These are phyloP conservation scores for Hymenoscyphus linearis DNA, from an alignment of 2,329 filamentous ascomycete genomes.

Conservation along the genomic window DNA sequence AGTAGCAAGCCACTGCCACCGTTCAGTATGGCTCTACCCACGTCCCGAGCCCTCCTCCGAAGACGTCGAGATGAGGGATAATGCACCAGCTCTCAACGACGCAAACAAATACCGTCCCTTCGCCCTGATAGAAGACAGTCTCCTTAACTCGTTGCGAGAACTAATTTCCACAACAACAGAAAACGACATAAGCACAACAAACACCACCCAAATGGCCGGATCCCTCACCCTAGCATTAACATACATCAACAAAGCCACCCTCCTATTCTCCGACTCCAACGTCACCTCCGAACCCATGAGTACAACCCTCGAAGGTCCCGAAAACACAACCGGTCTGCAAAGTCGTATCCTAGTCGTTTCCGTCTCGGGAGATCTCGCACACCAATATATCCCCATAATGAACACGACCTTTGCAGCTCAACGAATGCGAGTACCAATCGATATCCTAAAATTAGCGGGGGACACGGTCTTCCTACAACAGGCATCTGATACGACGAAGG, in stretches of 20 bases:
- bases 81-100: conserved; percentile 28
- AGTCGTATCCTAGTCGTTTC: conserved; percentile 85
- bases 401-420: conserved; percentile 96
- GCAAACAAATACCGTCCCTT: conserved; percentile 95
- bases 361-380: conserved; percentile 78
- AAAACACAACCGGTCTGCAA: conserved; percentile 48
- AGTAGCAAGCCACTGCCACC: conserved; percentile 81
- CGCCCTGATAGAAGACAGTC: conserved; percentile 74
- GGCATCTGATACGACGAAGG: conserved; percentile 68
- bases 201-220: conserved; percentile 83
- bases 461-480: conserved; percentile 92
- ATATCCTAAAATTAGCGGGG: conserved; percentile 81
- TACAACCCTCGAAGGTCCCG: conserved; percentile 16
- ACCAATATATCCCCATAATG: conserved; percentile 97
- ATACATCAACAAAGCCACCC: conserved; percentile 71
- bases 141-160: conserved; percentile 67
- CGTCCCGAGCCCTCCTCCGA: conserved; percentile 37
- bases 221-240: conserved; percentile 84
- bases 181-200: conserved; percentile 57
- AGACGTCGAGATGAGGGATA: conserved; percentile 49
- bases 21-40: conserved; percentile 87
- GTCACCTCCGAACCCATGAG: conserved; percentile 26
- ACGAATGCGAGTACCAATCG: conserved; percentile 80
- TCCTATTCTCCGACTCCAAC: conserved; percentile 35
- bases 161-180: conserved; percentile 66